These are phyloP conservation scores for Lentithecium fluviatile DNA, from an alignment of 495 filamentous ascomycete species.

Conservation along the genomic window DNA sequence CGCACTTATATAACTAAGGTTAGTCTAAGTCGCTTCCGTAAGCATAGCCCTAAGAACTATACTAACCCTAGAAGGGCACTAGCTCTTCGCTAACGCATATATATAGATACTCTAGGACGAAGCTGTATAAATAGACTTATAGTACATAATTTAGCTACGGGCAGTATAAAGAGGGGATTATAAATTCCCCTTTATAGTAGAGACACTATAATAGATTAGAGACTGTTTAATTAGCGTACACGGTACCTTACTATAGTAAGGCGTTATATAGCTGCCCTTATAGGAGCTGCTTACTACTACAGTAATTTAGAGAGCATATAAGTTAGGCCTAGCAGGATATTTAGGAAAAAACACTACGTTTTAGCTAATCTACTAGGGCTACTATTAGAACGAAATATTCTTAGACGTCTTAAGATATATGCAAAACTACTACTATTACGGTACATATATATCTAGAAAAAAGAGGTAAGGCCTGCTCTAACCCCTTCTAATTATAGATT, in stretches of 20 bases:
- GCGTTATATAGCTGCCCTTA: neutral
- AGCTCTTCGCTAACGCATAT: neutral
- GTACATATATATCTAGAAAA: neutral
- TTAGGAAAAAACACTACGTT: constrained; percentile 1
- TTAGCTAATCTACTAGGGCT: neutral
- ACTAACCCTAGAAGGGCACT: neutral
- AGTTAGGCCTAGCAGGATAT: constrained; percentile 1
- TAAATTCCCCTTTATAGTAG: neutral
- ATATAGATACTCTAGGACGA: neutral
- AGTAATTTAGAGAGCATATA: neutral
- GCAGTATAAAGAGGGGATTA: neutral
- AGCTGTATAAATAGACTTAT: neutral
- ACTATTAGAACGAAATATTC: neutral
- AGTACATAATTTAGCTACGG: neutral
- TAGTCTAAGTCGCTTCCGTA: neutral
- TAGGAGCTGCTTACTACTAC: neutral
- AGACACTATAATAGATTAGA: neutral
- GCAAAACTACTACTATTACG: constrained; percentile 3
- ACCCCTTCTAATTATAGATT: constrained; percentile 2
- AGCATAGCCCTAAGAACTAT: neutral
- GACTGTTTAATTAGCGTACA: neutral
- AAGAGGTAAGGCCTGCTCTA: neutral
- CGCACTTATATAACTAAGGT: neutral
- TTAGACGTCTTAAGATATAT: neutral
- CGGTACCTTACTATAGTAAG: neutral